Evolutionary conservation across 345 rosid species (phyloP).

Genomic region (Physaria fendleri): DNA sequence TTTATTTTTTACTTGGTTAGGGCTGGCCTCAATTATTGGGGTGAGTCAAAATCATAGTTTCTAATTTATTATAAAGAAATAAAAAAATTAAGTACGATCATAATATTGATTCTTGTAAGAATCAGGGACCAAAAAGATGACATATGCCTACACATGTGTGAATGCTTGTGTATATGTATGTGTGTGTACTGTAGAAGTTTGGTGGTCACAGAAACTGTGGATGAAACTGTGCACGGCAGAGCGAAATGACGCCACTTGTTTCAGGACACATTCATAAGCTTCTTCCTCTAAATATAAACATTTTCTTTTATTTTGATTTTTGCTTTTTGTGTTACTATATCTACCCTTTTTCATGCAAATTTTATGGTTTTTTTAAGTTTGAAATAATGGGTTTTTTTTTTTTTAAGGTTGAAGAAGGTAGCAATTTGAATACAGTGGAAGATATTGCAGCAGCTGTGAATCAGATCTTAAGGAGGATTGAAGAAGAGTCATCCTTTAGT

Average conservation of each 20-base stretch:
- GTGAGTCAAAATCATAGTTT: conserved; percentile 23
- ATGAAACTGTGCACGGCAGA: conserved; percentile 29
- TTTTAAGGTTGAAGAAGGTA: conserved; percentile 90
- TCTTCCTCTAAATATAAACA: no score
- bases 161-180: conserved; percentile 1
- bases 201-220: conserved; percentile 28
- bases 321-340: no score
- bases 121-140: conserved; percentile 33
- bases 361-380: neutral
- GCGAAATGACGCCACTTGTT: conserved; percentile 34
- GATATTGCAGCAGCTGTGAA: conserved; percentile 79
- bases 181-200: conserved; percentile 24
- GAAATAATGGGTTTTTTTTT: neutral
- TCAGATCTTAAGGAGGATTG: conserved; percentile 50
- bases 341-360: conserved; percentile 5
- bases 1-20: conserved; percentile 9
- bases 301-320: no score
- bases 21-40: conserved; percentile 28
- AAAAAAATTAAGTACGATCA: neutral
- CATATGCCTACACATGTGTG: conserved; percentile 26
- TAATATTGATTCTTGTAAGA: conserved; percentile 23
- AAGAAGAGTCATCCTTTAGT: conserved; percentile 50
- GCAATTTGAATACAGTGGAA: conserved; percentile 71
- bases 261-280: conserved; percentile 27
- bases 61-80: neutral